Percentiles rank a stretch among this genome's conserved stretches.
Evolutionary conservation across 1,284 basidiomycete genomes (phyloP).

Genomic region (Ganoderma sinense): DNA sequence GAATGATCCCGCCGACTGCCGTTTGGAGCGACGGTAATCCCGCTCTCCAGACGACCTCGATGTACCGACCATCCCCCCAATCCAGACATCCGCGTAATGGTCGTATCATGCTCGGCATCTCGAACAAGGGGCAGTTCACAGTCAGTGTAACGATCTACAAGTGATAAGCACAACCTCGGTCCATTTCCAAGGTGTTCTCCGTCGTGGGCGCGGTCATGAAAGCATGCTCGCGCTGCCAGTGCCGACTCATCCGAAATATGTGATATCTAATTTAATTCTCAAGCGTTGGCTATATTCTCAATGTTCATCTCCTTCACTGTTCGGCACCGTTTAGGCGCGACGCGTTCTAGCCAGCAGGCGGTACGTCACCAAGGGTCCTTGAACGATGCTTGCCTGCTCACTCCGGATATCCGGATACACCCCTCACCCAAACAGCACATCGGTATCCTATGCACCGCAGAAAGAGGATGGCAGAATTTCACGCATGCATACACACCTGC

Average conservation of each 20-base stretch:
- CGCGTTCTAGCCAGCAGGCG: conserved; percentile 30
- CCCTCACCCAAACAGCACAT: conserved; percentile 9
- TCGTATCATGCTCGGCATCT: conserved; percentile 30
- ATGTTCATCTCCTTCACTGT: conserved; percentile 24
- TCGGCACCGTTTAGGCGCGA: conserved; percentile 28
- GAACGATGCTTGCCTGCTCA: conserved; percentile 14
- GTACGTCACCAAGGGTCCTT: conserved; percentile 22
- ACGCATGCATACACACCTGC: background rate
- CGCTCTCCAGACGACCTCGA: conserved; percentile 16
- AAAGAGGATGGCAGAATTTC: background rate
- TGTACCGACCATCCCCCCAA: conserved; percentile 7
- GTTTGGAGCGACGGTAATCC: conserved; percentile 26
- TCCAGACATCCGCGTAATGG: conserved; percentile 21
- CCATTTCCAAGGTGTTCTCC: background rate
- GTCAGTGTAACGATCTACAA: background rate
- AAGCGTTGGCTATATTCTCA: background rate
- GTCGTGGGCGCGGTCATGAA: background rate
- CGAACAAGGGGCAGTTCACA: background rate
- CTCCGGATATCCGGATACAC: conserved; percentile 7
- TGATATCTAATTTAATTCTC: conserved; percentile 10
- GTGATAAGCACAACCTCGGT: background rate
- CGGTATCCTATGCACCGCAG: background rate
- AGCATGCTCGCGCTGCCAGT: conserved; percentile 1
- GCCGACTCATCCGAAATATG: conserved; percentile 11
- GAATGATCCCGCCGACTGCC: conserved; percentile 10